phyloP scores from a whole-genome alignment of 768 basidiomycete species.

The Steccherinum ochraceum region DNA sequence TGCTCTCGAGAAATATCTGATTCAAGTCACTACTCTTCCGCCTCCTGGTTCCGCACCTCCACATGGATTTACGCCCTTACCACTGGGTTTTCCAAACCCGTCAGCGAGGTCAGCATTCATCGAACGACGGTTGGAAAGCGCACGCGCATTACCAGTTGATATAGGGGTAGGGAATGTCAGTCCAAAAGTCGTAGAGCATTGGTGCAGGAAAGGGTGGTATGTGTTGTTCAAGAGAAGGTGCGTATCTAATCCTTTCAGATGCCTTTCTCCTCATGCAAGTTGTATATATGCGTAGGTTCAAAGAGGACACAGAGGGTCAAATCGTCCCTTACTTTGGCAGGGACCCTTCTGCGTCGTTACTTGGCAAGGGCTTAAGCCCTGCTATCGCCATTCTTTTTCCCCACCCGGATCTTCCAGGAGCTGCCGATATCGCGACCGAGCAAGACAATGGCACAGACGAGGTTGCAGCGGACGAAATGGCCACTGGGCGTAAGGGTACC shows the following conservation, averaged over 20 bases:
- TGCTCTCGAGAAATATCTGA: constrained; percentile 50
- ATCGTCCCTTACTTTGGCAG: neutral
- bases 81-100: constrained; percentile 32
- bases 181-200: constrained; percentile 70
- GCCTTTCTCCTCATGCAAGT: too few species aligned
- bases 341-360: neutral
- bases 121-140: constrained; percentile 61
- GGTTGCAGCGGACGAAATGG: too few species aligned
- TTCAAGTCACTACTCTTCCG: neutral
- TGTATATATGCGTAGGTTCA: neutral
- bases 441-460: too few species aligned
- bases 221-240: constrained; percentile 64
- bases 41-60: neutral
- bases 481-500: too few species aligned
- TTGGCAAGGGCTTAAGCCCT: neutral
- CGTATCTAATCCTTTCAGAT: neutral
- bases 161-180: constrained; percentile 61
- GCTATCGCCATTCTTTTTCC: neutral
- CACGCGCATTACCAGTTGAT: constrained; percentile 50
- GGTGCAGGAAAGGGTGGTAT: constrained; percentile 77
- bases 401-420: neutral
- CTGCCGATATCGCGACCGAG: neutral
- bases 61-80: constrained; percentile 17
- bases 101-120: constrained; percentile 65
- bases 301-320: neutral